These are phyloP conservation scores for Larix sibirica DNA, from an alignment of 83 land plant species.

Conservation along the genomic window DNA sequence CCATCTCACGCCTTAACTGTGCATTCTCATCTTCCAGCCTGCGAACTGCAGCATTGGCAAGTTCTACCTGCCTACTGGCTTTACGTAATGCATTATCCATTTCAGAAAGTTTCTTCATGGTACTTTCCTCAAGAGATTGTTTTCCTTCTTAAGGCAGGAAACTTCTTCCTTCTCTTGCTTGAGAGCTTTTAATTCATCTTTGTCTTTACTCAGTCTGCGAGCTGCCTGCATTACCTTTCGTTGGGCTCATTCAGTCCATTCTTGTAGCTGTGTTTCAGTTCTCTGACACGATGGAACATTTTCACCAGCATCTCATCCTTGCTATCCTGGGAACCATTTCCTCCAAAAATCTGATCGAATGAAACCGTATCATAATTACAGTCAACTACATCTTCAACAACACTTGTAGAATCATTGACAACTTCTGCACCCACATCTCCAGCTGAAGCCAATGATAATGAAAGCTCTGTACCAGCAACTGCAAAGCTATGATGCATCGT, in stretches of 20 bases:
- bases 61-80: conserved; percentile 80
- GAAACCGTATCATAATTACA: conserved; percentile 16
- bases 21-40: conserved; percentile 78
- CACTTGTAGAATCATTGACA: not conserved
- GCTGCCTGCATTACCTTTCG: conserved; percentile 97
- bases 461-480: conserved; percentile 46
- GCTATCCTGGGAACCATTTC: conserved; percentile 46
- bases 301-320: conserved; percentile 68
- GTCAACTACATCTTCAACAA: conserved; percentile 4
- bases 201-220: conserved; percentile 80
- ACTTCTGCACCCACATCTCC: conserved; percentile 14
- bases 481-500: conserved; percentile 16
- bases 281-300: conserved; percentile 52
- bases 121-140: conserved; percentile 81
- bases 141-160: conserved; percentile 73
- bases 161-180: conserved; percentile 88
- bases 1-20: conserved; percentile 73
- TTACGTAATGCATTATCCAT: conserved; percentile 85
- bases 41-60: conserved; percentile 66
- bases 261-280: conserved; percentile 76
- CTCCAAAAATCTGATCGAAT: conserved; percentile 29
- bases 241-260: conserved; percentile 95
- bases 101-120: conserved; percentile 83
- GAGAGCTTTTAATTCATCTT: conserved; percentile 75
- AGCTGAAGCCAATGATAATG: conserved; percentile 51